Evolutionary conservation across 2,329 filamentous ascomycete species (phyloP).

Genomic region (Alternaria postmessia): DNA sequence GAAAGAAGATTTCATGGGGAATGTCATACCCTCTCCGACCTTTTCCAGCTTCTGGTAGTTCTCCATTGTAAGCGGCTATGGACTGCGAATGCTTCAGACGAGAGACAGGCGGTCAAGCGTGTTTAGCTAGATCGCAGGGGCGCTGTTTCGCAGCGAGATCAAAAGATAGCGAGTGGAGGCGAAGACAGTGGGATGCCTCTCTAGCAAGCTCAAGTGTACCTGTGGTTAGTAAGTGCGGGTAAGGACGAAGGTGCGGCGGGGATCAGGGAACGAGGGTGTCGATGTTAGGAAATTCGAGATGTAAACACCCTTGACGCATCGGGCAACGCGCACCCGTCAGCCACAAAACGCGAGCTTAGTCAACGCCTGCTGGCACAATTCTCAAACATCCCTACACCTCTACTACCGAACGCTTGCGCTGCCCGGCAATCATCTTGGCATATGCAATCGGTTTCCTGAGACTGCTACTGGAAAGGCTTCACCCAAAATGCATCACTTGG

Average conservation of each 20-base stretch:
- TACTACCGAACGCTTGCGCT: neutral
- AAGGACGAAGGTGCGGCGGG: slow-evolving; percentile 16
- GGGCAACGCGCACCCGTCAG: slow-evolving; percentile 29
- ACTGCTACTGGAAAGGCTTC: neutral
- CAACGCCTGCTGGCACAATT: slow-evolving; percentile 16
- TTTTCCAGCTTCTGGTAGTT: slow-evolving; percentile 98
- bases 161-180: neutral
- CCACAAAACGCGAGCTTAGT: slow-evolving; percentile 36
- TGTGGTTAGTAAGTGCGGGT: slow-evolving; percentile 40
- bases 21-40: slow-evolving; percentile 83
- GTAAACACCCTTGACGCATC: slow-evolving; percentile 34
- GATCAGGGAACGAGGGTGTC: slow-evolving; percentile 15
- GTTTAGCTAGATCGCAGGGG: slow-evolving; percentile 1
- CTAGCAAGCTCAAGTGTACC: slow-evolving; percentile 17
- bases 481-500: slow-evolving; percentile 56
- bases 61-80: slow-evolving; percentile 69
- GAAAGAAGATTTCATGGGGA: neutral
- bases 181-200: neutral
- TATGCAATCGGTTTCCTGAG: too few species aligned
- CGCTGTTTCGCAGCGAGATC: slow-evolving; percentile 7
- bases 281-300: slow-evolving; percentile 32
- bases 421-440: too few species aligned
- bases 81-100: slow-evolving; percentile 24
- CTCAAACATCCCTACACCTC: neutral
- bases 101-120: slow-evolving; percentile 31